Percentiles rank a stretch among this genome's conserved stretches.
Conservation (phyloP, 1,284 basidiomycete species). For the Tetrapyrgos nigripes region DNA sequence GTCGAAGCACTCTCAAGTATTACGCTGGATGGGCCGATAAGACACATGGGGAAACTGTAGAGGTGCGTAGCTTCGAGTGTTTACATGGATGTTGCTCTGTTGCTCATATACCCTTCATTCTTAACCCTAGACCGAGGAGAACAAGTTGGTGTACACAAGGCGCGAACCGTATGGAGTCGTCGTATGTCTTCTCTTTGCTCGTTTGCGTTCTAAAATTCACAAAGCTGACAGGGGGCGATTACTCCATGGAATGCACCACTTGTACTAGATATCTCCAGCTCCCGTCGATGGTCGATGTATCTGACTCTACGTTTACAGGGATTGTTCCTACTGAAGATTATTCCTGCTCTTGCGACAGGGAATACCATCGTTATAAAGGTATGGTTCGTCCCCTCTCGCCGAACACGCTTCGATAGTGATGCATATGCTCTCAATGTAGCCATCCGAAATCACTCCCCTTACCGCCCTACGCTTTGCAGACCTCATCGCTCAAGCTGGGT, state of each 20-base stretch:
- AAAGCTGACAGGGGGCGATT: slow-evolving; percentile 57
- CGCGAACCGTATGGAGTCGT: too few species aligned
- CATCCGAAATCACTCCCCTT: slow-evolving; percentile 88
- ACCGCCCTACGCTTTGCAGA: slow-evolving; percentile 65
- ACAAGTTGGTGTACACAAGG: slow-evolving; percentile 75
- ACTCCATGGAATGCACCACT: slow-evolving; percentile 65
- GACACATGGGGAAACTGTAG: slow-evolving; percentile 67
- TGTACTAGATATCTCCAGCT: slow-evolving; percentile 24
- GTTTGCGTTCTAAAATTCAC: not conserved
- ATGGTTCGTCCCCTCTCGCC: too few species aligned
- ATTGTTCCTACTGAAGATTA: slow-evolving; percentile 83
- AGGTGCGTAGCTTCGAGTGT: slow-evolving; percentile 46
- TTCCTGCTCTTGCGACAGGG: slow-evolving; percentile 83
- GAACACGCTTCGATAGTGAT: slow-evolving; percentile 26
- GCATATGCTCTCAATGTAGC: slow-evolving; percentile 36
- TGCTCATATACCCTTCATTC: too few species aligned
- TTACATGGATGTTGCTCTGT: not conserved
- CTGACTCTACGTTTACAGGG: slow-evolving; percentile 6
- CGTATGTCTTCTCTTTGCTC: slow-evolving; percentile 25
- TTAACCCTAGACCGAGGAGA: slow-evolving; percentile 58
- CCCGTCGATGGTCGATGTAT: not conserved
- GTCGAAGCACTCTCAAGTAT: slow-evolving; percentile 53
- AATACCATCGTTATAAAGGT: slow-evolving; percentile 81
- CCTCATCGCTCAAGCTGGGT: slow-evolving; percentile 60
- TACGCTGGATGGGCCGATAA: slow-evolving; percentile 66